A percentile compares a stretch with the other conserved stretches of the same genome.
Evolutionary conservation across 768 basidiomycete genomes (phyloP).

Genomic region (Psilocybe tampanensis): DNA sequence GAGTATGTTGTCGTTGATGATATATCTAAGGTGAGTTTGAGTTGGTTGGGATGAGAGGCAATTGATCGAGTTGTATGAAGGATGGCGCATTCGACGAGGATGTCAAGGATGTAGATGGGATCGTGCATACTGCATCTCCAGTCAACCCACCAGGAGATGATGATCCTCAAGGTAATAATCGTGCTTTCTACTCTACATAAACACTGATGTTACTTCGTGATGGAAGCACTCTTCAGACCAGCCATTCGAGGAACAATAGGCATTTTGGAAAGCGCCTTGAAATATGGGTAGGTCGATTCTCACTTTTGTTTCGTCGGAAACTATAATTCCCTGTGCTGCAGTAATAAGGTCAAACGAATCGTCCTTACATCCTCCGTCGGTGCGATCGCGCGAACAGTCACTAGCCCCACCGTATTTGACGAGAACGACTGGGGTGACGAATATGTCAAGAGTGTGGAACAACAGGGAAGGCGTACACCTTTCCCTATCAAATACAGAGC

Average conservation of each 20-base stretch:
- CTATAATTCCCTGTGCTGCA: conserved; percentile 8
- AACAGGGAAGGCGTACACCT: conserved; percentile 44
- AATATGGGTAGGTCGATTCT: conserved; percentile 47
- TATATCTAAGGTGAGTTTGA: conserved; percentile 52
- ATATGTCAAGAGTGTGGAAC: conserved; percentile 43
- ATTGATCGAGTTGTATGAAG: conserved; percentile 27
- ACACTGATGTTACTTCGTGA: too few relatives aligned
- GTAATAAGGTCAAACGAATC: conserved; percentile 60
- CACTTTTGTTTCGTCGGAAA: neutral
- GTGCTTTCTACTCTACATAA: neutral
- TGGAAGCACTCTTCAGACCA: conserved; percentile 72
- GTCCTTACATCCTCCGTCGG: conserved; percentile 69
- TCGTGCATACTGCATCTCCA: conserved; percentile 72
- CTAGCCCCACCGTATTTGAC: conserved; percentile 34
- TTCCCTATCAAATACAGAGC: conserved; percentile 53
- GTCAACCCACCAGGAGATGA: conserved; percentile 34
- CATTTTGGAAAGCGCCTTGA: conserved; percentile 59
- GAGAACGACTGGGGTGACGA: conserved; percentile 68
- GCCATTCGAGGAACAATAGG: conserved; percentile 73
- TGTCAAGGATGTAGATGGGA: conserved; percentile 72
- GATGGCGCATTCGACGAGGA: conserved; percentile 77
- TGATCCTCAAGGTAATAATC: conserved; percentile 11
- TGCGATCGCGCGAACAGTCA: conserved; percentile 35
- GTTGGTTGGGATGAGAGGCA: too few relatives aligned
- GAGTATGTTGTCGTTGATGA: conserved; percentile 71